phyloP scores from a whole-genome alignment of 257 asterid species.

The Marsdenia floribunda region DNA sequence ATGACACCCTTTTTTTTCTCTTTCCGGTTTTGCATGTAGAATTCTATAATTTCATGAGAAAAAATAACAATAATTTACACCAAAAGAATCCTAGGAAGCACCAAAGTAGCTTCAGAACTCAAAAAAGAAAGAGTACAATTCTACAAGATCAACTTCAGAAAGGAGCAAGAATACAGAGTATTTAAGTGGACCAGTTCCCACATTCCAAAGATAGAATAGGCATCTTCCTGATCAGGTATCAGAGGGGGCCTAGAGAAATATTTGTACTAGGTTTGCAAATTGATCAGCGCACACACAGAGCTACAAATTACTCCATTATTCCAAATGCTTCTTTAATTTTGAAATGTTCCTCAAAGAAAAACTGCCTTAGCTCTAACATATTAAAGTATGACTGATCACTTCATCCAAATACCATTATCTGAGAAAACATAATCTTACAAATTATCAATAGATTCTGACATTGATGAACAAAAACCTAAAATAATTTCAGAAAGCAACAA shows the following conservation, averaged over 20 bases:
- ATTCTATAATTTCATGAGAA: slow-evolving; percentile 34
- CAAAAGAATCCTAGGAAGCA: background rate
- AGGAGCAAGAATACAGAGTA: background rate
- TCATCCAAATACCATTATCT: background rate
- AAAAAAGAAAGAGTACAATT: background rate
- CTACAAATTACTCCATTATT: background rate
- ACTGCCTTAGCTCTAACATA: background rate
- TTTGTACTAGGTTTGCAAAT: background rate
- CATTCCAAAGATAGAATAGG: background rate
- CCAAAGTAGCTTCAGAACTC: background rate
- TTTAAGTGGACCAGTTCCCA: background rate
- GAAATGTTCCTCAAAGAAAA: background rate
- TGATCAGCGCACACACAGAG: background rate
- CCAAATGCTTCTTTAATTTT: background rate
- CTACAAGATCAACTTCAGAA: background rate
- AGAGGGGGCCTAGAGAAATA: background rate
- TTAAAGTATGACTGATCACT: background rate
- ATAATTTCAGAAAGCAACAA: background rate
- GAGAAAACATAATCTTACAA: background rate
- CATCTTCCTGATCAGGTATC: slow-evolving; percentile 3
- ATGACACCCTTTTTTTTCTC: slow-evolving; percentile 17
- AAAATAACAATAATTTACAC: slow-evolving; percentile 12
- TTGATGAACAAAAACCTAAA: background rate
- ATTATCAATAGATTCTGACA: background rate
- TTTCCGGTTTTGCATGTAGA: slow-evolving; percentile 25